Evolutionary conservation across 163 green algal genomes (phyloP).

Genomic region (Smithsoniella earleae): DNA sequence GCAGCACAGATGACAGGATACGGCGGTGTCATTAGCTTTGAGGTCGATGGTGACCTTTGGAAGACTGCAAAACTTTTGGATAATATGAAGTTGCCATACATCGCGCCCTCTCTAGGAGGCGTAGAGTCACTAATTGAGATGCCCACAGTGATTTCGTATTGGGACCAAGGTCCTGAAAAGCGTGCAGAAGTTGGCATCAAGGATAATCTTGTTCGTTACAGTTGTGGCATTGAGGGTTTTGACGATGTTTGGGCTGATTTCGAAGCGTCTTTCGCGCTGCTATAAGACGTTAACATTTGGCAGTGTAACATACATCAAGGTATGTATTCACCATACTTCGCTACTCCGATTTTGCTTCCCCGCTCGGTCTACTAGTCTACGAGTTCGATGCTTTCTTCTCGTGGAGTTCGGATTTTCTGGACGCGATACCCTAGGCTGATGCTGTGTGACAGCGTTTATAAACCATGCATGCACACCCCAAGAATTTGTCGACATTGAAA

Average conservation of each 20-base stretch:
- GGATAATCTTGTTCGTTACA: slow-evolving; percentile 94
- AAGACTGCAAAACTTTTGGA: slow-evolving; percentile 88
- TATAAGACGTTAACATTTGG: too few species aligned
- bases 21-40: slow-evolving; percentile 94
- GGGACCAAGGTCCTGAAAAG: slow-evolving; percentile 79
- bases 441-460: too few species aligned
- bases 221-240: slow-evolving; percentile 79
- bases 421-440: too few species aligned
- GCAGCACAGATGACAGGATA: slow-evolving; percentile 85
- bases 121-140: slow-evolving; percentile 97
- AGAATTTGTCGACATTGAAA: too few species aligned
- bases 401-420: too few species aligned
- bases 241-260: slow-evolving; percentile 95
- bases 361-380: too few species aligned
- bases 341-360: too few species aligned
- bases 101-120: slow-evolving; percentile 89
- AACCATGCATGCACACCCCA: too few species aligned
- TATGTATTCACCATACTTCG: too few species aligned
- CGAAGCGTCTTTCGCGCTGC: slow-evolving; percentile 54
- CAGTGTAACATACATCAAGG: too few species aligned
- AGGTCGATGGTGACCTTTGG: slow-evolving; percentile 89
- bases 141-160: slow-evolving; percentile 94
- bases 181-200: slow-evolving; percentile 90
- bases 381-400: too few species aligned
- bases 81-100: slow-evolving; percentile 85